Evolutionary conservation across 1,139 yeast species (phyloP), one percentile per base, ranked within the genome.

Genomic region (Pichia sp.): DNA sequence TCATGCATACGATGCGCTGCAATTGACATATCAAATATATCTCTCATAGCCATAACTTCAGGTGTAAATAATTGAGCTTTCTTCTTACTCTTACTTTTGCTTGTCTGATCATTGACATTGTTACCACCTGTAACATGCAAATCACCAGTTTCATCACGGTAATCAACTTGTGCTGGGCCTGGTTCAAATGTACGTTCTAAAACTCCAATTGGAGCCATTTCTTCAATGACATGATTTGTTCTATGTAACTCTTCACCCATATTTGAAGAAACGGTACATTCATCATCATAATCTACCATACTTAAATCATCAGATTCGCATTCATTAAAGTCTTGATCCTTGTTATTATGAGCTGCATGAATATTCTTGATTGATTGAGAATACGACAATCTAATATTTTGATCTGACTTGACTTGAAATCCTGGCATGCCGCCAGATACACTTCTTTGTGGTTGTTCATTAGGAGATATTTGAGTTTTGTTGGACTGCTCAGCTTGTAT

Each of bases 1-100:
- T 85, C 95, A 31, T 89, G 95, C 70, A 78, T 77, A 61, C 98
- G 79, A 59, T 88, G 95, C 8, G 91, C 95, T 0, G 96, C 96
- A 44, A 93, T 80, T 17, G 95, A 82, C 14, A 91, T 84, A 58
- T 91, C 98, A 63, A 89, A 89, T 9, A 95, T 96, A 55, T 91
- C 98, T 53, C 88, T 81, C 68, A 91, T 74, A 0, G 95, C 95
- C 41, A 82, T 85, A 0, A 93, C 93, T 6, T 93, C 95, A 5
- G 96, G 96, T 1, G 95, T 81, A 53, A 81, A 82, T 26, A 14
- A 18, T 26, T 17, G 30, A 14, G 30, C 10, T 7, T 10, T 26
- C 50, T 72, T 35, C 2, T 60, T 55, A 10, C 52, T 54, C 52
- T 44, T 35, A 4, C 22, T 23, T 7, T 31, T 24, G 12, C 26